phyloP scores from a whole-genome alignment of 805 yeast genomes.

The Sugiyamaella mastotermitis region DNA sequence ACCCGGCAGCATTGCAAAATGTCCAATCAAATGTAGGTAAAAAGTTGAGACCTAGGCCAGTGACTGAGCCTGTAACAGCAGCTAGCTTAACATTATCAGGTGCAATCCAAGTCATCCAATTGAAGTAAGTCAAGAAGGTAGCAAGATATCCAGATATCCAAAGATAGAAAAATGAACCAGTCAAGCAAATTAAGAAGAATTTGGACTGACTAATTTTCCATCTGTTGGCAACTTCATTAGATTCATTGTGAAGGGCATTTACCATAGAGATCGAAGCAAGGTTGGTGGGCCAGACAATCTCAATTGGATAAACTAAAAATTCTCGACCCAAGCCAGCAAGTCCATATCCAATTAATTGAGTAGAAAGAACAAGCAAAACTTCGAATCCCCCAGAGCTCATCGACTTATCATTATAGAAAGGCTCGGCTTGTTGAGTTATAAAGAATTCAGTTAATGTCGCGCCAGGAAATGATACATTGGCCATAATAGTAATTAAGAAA shows the following conservation, averaged over 20 bases:
- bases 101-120: conserved; percentile 57
- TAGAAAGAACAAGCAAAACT: conserved; percentile 39
- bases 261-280: conserved; percentile 52
- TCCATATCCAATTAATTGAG: conserved; percentile 49
- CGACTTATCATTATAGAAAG: conserved; percentile 14
- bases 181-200: conserved; percentile 37
- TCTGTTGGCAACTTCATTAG: conserved; percentile 31
- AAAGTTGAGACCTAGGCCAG: conserved; percentile 41
- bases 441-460: conserved; percentile 22
- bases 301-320: conserved; percentile 40
- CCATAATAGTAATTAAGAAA: conserved; percentile 47
- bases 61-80: conserved; percentile 46
- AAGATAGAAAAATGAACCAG: conserved; percentile 41
- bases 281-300: conserved; percentile 45
- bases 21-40: conserved; percentile 42
- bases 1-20: conserved; percentile 34
- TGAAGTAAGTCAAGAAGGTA: conserved; percentile 49
- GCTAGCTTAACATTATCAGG: conserved; percentile 47
- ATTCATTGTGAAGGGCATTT: conserved; percentile 35
- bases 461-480: conserved; percentile 22
- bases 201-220: conserved; percentile 51
- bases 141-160: conserved; percentile 60
- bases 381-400: conserved; percentile 41
- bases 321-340: conserved; percentile 51
- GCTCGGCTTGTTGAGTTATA: conserved; percentile 21